A percentile compares a stretch with the other conserved stretches of the same genome.
These are phyloP conservation scores for Suhomyces ambrosiae DNA, from an alignment of 1,139 yeast genomes.

Conservation along the genomic window DNA sequence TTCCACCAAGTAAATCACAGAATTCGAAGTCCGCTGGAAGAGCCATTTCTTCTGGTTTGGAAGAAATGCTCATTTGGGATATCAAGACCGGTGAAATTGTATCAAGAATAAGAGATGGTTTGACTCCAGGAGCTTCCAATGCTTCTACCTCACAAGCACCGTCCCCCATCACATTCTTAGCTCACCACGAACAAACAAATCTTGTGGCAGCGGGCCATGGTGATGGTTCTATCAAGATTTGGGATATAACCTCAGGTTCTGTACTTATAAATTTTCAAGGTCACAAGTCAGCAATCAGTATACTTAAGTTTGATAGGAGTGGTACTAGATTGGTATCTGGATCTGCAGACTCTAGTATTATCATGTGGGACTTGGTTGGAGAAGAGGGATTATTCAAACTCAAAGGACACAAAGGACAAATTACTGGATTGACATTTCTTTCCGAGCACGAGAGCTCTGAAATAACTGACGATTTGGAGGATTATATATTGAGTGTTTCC, in stretches of 20 bases:
- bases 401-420: constrained; percentile 86
- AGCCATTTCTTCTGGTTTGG: constrained; percentile 80
- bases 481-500: constrained; percentile 73
- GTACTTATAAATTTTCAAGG: constrained; percentile 84
- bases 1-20: constrained; percentile 52
- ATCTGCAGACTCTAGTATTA: constrained; percentile 77
- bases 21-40: constrained; percentile 58
- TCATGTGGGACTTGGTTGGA: constrained; percentile 93
- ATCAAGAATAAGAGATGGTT: constrained; percentile 61
- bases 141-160: constrained; percentile 63
- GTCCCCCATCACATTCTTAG: constrained; percentile 61
- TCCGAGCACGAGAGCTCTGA: constrained; percentile 36
- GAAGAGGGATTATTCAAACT: constrained; percentile 87
- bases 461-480: constrained; percentile 55
- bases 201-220: constrained; percentile 86
- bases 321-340: constrained; percentile 91
- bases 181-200: constrained; percentile 61
- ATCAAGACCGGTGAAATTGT: constrained; percentile 82
- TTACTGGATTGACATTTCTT: constrained; percentile 68
- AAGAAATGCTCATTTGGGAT: constrained; percentile 88
- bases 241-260: constrained; percentile 83
- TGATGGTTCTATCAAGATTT: constrained; percentile 87
- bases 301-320: constrained; percentile 67
- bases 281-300: constrained; percentile 75
- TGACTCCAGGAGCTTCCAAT: constrained; percentile 72